A percentile compares a stretch with the other conserved stretches of the same genome.
Conservation (phyloP, 2,329 filamentous ascomycete species). For the Neoascochyta sp. region DNA sequence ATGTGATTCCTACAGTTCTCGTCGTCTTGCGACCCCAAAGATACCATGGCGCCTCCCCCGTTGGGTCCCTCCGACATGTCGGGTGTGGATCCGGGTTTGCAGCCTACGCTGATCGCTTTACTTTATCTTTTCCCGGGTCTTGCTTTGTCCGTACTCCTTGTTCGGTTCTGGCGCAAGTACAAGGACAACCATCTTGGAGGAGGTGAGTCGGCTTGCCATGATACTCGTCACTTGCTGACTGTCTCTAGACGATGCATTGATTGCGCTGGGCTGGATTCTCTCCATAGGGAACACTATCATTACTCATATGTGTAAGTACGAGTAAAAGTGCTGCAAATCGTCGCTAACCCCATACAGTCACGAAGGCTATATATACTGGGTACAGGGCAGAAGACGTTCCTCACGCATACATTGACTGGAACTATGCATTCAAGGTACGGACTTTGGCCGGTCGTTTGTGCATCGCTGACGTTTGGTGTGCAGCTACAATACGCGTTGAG, state of each 20-base stretch:
- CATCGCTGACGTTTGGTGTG: too few species aligned
- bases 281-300: constrained; percentile 10
- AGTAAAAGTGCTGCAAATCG: neutral
- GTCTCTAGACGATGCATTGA: constrained; percentile 9
- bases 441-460: too few species aligned
- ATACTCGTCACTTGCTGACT: neutral
- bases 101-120: constrained; percentile 12
- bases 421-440: constrained; percentile 9
- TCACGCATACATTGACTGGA: constrained; percentile 6
- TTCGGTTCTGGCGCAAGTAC: constrained; percentile 14
- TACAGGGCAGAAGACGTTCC: constrained; percentile 15
- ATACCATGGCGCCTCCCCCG: too few species aligned
- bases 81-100: constrained; percentile 9
- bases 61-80: constrained; percentile 14
- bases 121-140: constrained; percentile 12
- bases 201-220: constrained; percentile 8
- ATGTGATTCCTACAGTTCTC: too few species aligned
- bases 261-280: constrained; percentile 11
- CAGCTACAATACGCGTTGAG: constrained; percentile 15
- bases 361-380: constrained; percentile 10
- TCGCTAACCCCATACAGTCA: constrained; percentile 5
- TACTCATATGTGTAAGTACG: constrained; percentile 14
- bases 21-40: too few species aligned
- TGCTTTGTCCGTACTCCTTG: constrained; percentile 8
- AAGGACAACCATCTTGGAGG: constrained; percentile 13